phyloP scores from a whole-genome alignment of 2,329 filamentous ascomycete species.

The Albifimbria verrucaria region DNA sequence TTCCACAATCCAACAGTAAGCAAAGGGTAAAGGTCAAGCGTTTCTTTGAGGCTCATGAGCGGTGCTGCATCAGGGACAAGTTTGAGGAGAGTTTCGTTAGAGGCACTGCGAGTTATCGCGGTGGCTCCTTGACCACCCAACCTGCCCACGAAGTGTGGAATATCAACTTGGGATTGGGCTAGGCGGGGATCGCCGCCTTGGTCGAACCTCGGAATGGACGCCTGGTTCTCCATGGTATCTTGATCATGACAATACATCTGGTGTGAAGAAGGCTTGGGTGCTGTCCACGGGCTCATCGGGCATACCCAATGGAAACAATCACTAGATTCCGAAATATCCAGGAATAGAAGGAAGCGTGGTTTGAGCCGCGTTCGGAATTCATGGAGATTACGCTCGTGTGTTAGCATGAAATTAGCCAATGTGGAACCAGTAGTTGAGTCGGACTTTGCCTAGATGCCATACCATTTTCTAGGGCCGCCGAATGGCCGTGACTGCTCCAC shows the following conservation, averaged over 20 bases:
- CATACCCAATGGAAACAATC: no score
- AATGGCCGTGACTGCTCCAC: no score
- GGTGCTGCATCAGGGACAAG: conserved; percentile 38
- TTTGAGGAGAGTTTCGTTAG: conserved; percentile 16
- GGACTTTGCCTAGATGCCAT: no score
- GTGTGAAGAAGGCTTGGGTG: no score
- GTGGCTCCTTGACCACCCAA: background rate
- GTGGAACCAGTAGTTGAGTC: no score
- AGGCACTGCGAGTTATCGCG: background rate
- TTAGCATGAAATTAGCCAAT: no score
- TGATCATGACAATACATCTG: background rate
- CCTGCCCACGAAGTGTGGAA: background rate
- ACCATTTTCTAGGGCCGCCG: no score
- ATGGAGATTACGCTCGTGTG: no score
- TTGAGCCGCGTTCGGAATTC: no score
- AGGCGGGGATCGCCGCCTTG: background rate
- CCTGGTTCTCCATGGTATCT: background rate
- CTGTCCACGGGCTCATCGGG: no score
- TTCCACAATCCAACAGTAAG: conserved; percentile 32
- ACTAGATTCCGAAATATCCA: no score
- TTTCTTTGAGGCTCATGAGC: conserved; percentile 30
- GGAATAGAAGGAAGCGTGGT: no score
- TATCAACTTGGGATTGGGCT: background rate
- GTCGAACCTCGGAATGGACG: background rate
- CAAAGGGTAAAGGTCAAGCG: conserved; percentile 31